These are phyloP conservation scores for Agarophyton chilense DNA, from an alignment of 23 red algal genomes.

Conservation along the genomic window DNA sequence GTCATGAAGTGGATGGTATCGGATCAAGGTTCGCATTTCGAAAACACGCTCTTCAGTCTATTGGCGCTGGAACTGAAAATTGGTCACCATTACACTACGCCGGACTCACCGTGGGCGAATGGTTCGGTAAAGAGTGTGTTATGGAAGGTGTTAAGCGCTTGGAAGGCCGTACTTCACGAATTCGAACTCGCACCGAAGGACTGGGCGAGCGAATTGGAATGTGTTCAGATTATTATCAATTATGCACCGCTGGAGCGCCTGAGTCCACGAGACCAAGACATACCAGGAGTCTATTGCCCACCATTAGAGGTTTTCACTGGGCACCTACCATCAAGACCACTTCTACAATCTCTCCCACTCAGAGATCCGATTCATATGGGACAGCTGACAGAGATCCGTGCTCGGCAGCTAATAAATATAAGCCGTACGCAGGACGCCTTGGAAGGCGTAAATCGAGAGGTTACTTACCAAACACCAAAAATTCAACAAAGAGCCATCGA, in stretches of 20 bases:
- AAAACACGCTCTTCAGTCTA: not conserved
- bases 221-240: constrained; percentile 15
- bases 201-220: not conserved
- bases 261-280: not conserved
- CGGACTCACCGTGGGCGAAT: constrained; percentile 59
- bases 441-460: too few relatives aligned
- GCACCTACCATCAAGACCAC: constrained; percentile 1
- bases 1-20: too few relatives aligned
- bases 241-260: constrained; percentile 31
- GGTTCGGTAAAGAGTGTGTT: constrained; percentile 22
- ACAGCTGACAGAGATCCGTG: too few relatives aligned
- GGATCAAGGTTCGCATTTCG: constrained; percentile 6
- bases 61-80: not conserved
- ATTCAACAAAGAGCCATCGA: too few relatives aligned
- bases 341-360: too few relatives aligned
- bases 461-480: too few relatives aligned
- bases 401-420: too few relatives aligned
- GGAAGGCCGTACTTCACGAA: constrained; percentile 7
- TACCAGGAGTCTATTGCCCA: not conserved
- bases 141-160: constrained; percentile 10
- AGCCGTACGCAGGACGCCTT: too few relatives aligned
- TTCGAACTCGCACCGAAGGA: not conserved
- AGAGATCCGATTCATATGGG: too few relatives aligned
- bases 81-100: constrained; percentile 26
- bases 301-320: constrained; percentile 47